Percentiles rank a stretch among this genome's conserved stretches.
These are phyloP conservation scores for Cardiospermum halicacabum DNA, from an alignment of 345 rosid genomes.

Conservation along the genomic window DNA sequence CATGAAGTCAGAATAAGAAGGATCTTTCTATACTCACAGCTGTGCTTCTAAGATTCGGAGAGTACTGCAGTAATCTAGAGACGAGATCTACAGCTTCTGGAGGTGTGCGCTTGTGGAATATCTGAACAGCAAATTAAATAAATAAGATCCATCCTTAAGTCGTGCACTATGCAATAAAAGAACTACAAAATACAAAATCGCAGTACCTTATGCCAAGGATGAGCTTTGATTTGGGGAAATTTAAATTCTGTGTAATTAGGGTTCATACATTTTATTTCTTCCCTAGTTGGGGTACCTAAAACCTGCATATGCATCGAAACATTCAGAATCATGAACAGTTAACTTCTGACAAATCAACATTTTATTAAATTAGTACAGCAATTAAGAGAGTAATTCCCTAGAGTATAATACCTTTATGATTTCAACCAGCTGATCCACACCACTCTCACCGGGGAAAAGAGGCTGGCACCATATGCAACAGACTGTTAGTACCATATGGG, in stretches of 20 bases:
- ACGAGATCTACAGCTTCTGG: constrained; percentile 89
- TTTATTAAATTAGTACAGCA: too few relatives aligned
- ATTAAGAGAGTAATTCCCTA: too few relatives aligned
- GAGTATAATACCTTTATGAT: constrained; percentile 91
- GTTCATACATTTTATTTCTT: constrained; percentile 91
- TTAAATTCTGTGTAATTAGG: constrained; percentile 77
- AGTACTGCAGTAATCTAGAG: constrained; percentile 77
- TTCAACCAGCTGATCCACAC: constrained; percentile 84
- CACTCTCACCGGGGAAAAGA: constrained; percentile 76
- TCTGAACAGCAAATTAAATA: constrained; percentile 31
- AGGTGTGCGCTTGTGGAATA: constrained; percentile 83
- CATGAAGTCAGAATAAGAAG: too few relatives aligned
- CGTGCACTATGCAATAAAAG: background rate
- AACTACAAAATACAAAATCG: background rate
- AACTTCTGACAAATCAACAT: too few relatives aligned
- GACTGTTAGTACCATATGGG: too few relatives aligned
- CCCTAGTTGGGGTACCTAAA: constrained; percentile 92
- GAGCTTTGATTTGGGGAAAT: constrained; percentile 76
- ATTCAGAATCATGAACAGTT: too few relatives aligned
- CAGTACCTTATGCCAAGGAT: constrained; percentile 88
- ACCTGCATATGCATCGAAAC: too few relatives aligned
- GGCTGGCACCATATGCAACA: too few relatives aligned
- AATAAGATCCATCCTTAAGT: too few relatives aligned
- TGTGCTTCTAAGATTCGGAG: constrained; percentile 75
- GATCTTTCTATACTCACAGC: too few relatives aligned